Base-by-base conservation (phyloP, 106 monocot species). In the Iris macrosiphon region DNA sequence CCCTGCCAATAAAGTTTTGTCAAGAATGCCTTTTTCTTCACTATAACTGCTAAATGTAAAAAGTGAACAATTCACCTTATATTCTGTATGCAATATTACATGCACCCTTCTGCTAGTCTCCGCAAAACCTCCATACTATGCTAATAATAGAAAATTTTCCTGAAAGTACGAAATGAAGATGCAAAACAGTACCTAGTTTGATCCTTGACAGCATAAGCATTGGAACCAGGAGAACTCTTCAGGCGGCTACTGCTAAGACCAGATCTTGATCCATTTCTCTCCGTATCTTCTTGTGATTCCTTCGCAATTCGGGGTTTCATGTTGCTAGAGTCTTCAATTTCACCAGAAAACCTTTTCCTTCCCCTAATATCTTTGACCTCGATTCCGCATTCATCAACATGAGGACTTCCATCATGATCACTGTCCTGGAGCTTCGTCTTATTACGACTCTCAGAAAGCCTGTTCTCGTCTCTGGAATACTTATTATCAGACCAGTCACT, bases 281-380 rank as follows among this genome's bases (percentile, higher is more conserved):
- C 72, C 17, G 28, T 24, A 77, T 69, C 72, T 7, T 43, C 67
- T 41, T 49, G 76, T 21, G 31, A 44, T 23, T 81, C 75, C 49
- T 75, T 81, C 7, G 65, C 32, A 64, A 39, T 72, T 53, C 59
- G 48, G 21, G 54, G 44, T 65, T 85, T 84, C 13, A 56, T 20
- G 49, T 73, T 81, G 62, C 22, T 38, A 63, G 64, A 61, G 28
- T 74, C 85, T 21, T 82, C 84, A 45, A 58, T 71, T 61, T 89
- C 82, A 70, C 77, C 89, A 79, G 65, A 74, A 55, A 25, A 57
- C 40, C 65, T 82, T 63, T 85, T 95, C 37, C 68, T 81, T 59
- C 71, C 82, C 31, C 68, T 53, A 16, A 17, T 66, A 62, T 78
- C 83, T 52, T 63, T 86, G 28, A 48, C 16, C 39, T 69, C 87